Evolutionary conservation across 2,329 filamentous ascomycete genomes (phyloP).

Genomic region (Penicillium glabrum): DNA sequence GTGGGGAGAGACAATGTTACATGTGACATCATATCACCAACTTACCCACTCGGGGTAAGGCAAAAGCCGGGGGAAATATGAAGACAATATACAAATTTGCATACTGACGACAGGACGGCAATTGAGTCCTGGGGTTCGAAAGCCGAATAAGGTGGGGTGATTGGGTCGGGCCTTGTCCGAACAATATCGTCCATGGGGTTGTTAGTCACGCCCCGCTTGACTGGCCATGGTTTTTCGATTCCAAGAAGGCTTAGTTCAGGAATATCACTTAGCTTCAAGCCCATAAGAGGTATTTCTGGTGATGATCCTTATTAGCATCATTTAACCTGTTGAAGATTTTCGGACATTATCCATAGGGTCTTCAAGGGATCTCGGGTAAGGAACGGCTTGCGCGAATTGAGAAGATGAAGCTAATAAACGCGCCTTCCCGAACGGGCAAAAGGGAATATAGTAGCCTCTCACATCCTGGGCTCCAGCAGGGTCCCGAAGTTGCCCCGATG

Average conservation of each 20-base stretch:
- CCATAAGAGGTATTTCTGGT: not conserved
- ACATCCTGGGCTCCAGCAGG: not conserved
- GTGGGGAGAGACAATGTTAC: not conserved
- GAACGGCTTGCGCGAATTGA: no score
- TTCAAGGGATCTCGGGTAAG: not conserved
- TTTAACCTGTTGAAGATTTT: not conserved
- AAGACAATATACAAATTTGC: not conserved
- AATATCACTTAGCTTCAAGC: not conserved
- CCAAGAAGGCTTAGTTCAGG: not conserved
- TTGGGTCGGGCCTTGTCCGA: not conserved
- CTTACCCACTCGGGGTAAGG: not conserved
- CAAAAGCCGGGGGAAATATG: not conserved
- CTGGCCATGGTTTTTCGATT: not conserved
- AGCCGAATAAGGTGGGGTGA: slow-evolving; percentile 1
- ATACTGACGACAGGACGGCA: not conserved
- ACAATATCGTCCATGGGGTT: not conserved
- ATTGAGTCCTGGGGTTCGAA: not conserved
- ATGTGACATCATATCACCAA: not conserved
- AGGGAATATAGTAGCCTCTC: not conserved
- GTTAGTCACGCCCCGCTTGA: not conserved
- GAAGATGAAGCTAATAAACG: not conserved
- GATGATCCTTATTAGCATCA: not conserved
- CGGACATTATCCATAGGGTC: not conserved
- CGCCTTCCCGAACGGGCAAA: no score
- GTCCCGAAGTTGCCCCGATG: not conserved